phyloP scores from a whole-genome alignment of 352 stramenopile species.

The Globisporangium echinulatum region DNA sequence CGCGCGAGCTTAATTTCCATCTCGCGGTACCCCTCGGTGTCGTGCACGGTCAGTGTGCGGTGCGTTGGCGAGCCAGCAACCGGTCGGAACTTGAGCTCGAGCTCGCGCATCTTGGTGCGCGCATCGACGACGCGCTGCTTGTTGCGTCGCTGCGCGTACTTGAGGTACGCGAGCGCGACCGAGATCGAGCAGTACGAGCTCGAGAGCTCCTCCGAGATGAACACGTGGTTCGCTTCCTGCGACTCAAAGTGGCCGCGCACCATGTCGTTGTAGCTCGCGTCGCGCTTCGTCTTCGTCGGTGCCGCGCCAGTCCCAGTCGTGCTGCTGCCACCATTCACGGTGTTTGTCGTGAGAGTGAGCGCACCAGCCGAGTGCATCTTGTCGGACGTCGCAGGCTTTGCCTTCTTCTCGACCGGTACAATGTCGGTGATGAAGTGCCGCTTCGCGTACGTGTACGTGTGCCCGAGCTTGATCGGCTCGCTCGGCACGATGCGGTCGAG shows the following conservation, averaged over 20 bases:
- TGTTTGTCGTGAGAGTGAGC: not conserved
- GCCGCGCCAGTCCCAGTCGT: conserved; percentile 17
- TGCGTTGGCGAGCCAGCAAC: conserved; percentile 21
- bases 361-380: conserved; percentile 13
- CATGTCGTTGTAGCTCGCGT: conserved; percentile 55
- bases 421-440: conserved; percentile 79
- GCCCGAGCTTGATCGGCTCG: conserved; percentile 56
- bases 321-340: not conserved
- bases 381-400: conserved; percentile 21
- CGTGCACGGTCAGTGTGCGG: conserved; percentile 18
- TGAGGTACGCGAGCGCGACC: conserved; percentile 73
- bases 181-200: conserved; percentile 78
- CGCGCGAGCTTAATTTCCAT: conserved; percentile 48
- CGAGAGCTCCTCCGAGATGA: conserved; percentile 79
- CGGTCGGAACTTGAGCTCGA: conserved; percentile 46
- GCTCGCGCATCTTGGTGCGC: conserved; percentile 38
- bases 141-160: conserved; percentile 69
- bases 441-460: conserved; percentile 76
- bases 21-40: conserved; percentile 34
- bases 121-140: conserved; percentile 50
- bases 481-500: conserved; percentile 65
- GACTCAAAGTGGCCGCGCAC: conserved; percentile 47
- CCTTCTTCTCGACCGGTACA: conserved; percentile 40
- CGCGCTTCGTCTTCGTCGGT: conserved; percentile 19
- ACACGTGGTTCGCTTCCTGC: conserved; percentile 52